Evolutionary conservation across 345 rosid species (phyloP).

Genomic region (Gynandropsis gynandra): DNA sequence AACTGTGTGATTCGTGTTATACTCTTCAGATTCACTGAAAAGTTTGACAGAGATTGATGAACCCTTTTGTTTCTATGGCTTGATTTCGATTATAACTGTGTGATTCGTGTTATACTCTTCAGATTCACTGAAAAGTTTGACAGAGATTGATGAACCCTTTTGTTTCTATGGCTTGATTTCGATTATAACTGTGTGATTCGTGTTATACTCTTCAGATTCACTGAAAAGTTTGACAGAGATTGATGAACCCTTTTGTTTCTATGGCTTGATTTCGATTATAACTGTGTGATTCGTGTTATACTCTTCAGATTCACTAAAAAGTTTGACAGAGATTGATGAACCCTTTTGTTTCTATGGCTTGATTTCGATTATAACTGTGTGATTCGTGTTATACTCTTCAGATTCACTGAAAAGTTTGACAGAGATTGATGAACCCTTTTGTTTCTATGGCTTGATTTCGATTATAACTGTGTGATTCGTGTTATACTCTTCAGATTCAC

Average conservation of each 20-base stretch:
- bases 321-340: not conserved
- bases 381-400: slow-evolving; percentile 22
- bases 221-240: no score
- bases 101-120: slow-evolving; percentile 12
- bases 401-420: no score
- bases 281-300: not conserved
- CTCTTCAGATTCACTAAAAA: slow-evolving; percentile 60
- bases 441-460: not conserved
- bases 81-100: not conserved
- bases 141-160: not conserved
- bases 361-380: not conserved
- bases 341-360: not conserved
- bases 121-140: no score
- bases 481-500: slow-evolving; percentile 43
- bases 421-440: not conserved
- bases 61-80: not conserved
- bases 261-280: not conserved
- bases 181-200: not conserved
- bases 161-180: not conserved
- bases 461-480: not conserved
- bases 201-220: slow-evolving; percentile 41
- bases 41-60: not conserved
- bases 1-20: not conserved
- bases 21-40: slow-evolving; percentile 55
- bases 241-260: not conserved